Evolutionary conservation across 257 asterid genomes (phyloP), one percentile per base, ranked within the genome.

Genomic region (Cynanchum wilfordii): DNA sequence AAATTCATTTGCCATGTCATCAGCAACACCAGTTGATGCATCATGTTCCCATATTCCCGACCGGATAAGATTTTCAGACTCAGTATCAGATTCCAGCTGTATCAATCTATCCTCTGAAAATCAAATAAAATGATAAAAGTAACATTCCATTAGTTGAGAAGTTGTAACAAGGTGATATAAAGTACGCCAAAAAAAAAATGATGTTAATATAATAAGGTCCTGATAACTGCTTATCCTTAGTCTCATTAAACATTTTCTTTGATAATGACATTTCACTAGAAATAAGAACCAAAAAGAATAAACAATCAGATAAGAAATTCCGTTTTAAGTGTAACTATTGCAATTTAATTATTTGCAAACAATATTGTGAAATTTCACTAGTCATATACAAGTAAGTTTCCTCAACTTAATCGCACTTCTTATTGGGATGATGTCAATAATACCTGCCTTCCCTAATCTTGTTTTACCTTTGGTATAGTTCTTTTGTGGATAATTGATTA

Each of bases 31-130:
- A 54, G 71, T 42, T 33, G 77, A 76, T 77, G 74, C 80, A 36
- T 75, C 79, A 70, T 60, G 59, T 81, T 82, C 80, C 82, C 45
- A 52, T 64, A 74, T 65, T 78, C 76, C 83, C 60, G 12, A 20
- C 65, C 68, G 76, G 38, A 72, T 79, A 49, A 73, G 27, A 78
- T 68, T 66, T 65, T 86, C 96, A 71, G 88, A 88, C 76, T 87
- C 96, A 25, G 80, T 78, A 67, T 92, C 98, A 68, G 97, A 86
- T 64, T 83, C 96, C 84, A 92, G 78, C 63, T 79, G 79, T 79
- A 90, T 89, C 73, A 80, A 73, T 81, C 81, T 76, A 70, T 76
- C 75, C 66, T 79, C 87, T 73, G 82, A 90, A 85, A 74, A 50
- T 47, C 44, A 63, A 12, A 7, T 17, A 68, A 58, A 19, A 20